Evolutionary conservation across 768 basidiomycete genomes (phyloP), one percentile per base, ranked within the genome.

Genomic region (Lactarius psammicola): DNA sequence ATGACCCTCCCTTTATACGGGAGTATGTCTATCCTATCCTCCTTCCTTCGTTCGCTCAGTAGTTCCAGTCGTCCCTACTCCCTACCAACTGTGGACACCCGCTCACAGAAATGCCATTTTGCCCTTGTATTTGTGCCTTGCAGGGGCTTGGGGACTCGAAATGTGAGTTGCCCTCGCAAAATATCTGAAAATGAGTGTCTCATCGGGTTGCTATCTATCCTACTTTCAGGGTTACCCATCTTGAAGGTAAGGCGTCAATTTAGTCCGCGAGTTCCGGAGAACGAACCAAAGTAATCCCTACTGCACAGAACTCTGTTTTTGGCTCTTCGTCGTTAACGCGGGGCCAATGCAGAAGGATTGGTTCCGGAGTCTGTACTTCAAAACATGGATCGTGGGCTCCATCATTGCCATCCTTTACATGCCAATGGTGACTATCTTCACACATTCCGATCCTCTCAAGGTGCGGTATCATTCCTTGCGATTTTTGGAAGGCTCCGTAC

Each of bases 261-360:
- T 18, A 18, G 40, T 18, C 42, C 34, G 11, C 3, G 20, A 36
- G 44, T 38, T 30, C 34, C 54, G 56, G 49, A 4, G 5, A 10
- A 23, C 59, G 40, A 33, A 40, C 54, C 57, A 23, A 59, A 33
- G 9, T 57, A 67, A 68, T 23, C 7, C 54, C 18, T 15, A 6
- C 28, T 33, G 5, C 56, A 9, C 64, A 92, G 92, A 94, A 70
- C 80, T 94, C 0, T 94, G 90, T 71, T 94, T 94, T 74, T 94
- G 92, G 92, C 76, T 93, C 15, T 94, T 91, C 78, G 83, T 94
- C 42, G 79, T 93, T 57, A 89, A 89, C 63, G 79, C 88, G 0
- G 79, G 82, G 23, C 80, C 85, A 0, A 74, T 75, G 1, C 84
- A 88, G 42, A 55, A 20, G 71, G 82, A 90, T 70, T 94, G 92